Conservation (phyloP, 805 yeast genomes). For the Pichia pseudocactophila region DNA sequence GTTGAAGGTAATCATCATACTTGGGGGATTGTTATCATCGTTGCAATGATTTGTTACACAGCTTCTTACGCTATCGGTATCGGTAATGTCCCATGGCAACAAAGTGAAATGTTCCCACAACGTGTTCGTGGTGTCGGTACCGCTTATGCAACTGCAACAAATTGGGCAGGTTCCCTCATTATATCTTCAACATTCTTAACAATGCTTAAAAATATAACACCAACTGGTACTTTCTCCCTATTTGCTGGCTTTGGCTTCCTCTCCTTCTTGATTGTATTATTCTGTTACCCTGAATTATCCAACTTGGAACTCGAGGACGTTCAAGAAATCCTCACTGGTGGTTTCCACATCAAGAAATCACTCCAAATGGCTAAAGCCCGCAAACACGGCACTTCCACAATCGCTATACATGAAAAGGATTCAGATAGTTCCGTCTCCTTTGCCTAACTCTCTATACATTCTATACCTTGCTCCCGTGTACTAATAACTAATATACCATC, state of each 20-base stretch:
- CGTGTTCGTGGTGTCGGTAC: conserved; percentile 88
- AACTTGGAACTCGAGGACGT: conserved; percentile 90
- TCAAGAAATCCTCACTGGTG: conserved; percentile 68
- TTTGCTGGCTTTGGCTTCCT: conserved; percentile 75
- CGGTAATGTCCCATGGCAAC: conserved; percentile 98
- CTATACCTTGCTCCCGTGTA: not conserved
- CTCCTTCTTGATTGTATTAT: conserved; percentile 65
- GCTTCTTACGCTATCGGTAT: conserved; percentile 91
- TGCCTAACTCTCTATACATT: not conserved
- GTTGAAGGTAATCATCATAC: conserved; percentile 46
- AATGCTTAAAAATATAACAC: conserved; percentile 87
- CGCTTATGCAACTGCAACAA: conserved; percentile 82
- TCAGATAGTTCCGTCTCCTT: conserved; percentile 4
- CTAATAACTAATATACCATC: no score
- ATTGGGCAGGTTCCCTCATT: conserved; percentile 91
- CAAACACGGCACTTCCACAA: conserved; percentile 8
- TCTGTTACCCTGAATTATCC: conserved; percentile 87
- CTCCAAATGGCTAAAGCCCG: conserved; percentile 43
- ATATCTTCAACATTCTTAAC: conserved; percentile 90
- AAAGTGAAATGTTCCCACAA: conserved; percentile 90
- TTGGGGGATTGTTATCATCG: conserved; percentile 84
- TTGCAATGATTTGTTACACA: conserved; percentile 79
- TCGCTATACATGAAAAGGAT: conserved; percentile 2
- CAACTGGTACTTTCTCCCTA: conserved; percentile 88
- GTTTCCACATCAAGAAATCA: conserved; percentile 74